Base-by-base conservation (phyloP, 192 early-diverging fungal species). In the Helicostylum pulchrum region DNA sequence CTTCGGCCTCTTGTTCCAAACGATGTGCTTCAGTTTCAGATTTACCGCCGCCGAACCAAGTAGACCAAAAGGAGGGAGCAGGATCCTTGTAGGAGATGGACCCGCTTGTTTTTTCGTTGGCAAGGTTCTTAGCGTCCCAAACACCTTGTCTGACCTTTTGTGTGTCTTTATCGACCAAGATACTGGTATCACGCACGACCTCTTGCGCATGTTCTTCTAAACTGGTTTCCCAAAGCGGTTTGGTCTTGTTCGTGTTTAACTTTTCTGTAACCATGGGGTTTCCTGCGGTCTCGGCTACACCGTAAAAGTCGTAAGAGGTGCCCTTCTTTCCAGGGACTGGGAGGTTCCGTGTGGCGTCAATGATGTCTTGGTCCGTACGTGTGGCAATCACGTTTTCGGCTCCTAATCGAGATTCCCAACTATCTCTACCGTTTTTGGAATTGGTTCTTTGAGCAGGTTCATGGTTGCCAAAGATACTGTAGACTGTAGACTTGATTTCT, bases 261-360 rank as follows among this genome's bases (percentile, higher is more conserved):
- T 59, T 59, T 26, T 59, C 57, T 3, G 44, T 9, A 0, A 59
- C 57, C 57, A 59, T 59, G 36, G 57, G 57, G 57, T 59, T 59
- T 14, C n/a, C 34, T 4, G 17, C 17, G n/a, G 32, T 17, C 10
- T 56, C n/a, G 39, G 42, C 1, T 6, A 20, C 57, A 6, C 43
- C 57, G 1, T 45, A 23, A 20, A 14, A 17, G 46, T 48, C 17
- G 4, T 15, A 19, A 7, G 12, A 19, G 46, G 46, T 48, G 3
- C 17, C 17, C 46, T 39, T 39, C 9, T 4, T 39, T 9, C 36
- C 36, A 6, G 36, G 36, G 26, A 26, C 26, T 39, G 36, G 6
- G 6, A 0, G 36, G 36, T 20, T 39, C n/a, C 30, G 8, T 34
- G n/a, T 34, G n/a, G 54, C 54, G 17, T 56, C n/a, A 56, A 56